Base-by-base conservation (phyloP, 768 basidiomycete genomes). In the Naematelia aurantialba region DNA sequence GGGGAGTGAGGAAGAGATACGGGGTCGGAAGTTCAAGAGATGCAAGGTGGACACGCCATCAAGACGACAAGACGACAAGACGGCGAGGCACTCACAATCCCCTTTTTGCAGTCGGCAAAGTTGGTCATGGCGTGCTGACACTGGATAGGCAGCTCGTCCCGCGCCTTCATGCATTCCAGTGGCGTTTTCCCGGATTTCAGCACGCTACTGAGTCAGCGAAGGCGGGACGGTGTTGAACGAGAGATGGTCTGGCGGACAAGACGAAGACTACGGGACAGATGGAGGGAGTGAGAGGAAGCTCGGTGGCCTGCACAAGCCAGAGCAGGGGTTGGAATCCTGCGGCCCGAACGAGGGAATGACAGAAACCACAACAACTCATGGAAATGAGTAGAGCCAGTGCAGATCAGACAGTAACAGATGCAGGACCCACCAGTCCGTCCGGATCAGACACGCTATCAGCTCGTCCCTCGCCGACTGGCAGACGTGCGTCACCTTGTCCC, bases 61-160 rank as follows among this genome's bases (percentile, higher is more conserved):
- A 44, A 44, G 42, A 44, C 12, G 42, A 44, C 42, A 19, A 44
- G n/a, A n/a, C 19, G 19, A 44, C 12, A 44, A 44, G 19, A 47
- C 8, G 25, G 19, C 25, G 46, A 47, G 5, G 25, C n/a, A 70
- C 74, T 63, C 55, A 77, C 76, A 72, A 77, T 66, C 3, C 76
- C 76, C 47, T 70, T 73, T 45, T 77, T 77, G 52, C 76, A 77
- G 54, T 75, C 72, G 22, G 70, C 46, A 56, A 70, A 77, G 26
- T 61, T 52, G 4, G 70, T 62, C 48, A 75, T 72, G 21, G 75
- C 59, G 58, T 75, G 72, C 53, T 73, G 69, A 62, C 76, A 77
- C 60, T 71, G 72, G 30, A 71, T 45, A 0, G 76, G 76, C 21
- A 77, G 51, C 44, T 73, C 69, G 21, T 68, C 48, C 2, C 60